A percentile compares a stretch with the other conserved stretches of the same genome.
Evolutionary conservation across 352 stramenopile species (phyloP).

Genomic region (Nothophytophthora sp.): DNA sequence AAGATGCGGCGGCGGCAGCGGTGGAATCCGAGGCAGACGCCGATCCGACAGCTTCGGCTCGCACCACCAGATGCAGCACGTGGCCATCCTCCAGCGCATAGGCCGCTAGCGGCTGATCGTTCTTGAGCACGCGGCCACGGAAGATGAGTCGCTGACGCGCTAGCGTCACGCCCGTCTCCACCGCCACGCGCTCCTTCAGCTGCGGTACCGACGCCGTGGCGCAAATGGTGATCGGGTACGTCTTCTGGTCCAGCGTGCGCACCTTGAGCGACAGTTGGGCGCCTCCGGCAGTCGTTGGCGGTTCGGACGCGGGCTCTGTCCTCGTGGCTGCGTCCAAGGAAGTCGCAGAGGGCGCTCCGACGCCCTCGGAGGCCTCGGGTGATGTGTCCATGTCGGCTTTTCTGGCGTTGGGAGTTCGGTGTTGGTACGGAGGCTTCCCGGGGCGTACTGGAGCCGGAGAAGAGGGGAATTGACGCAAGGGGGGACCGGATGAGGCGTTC

Average conservation of each 20-base stretch:
- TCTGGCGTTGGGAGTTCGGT: too few species aligned
- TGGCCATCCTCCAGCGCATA: slow-evolving; percentile 86
- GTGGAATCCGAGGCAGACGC: neutral
- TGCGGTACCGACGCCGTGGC: slow-evolving; percentile 70
- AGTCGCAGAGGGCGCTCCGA: neutral
- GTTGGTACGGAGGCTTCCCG: too few species aligned
- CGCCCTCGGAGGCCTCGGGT: neutral
- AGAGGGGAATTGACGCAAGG: too few species aligned
- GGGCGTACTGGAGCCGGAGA: too few species aligned
- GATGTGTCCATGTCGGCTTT: slow-evolving; percentile 4
- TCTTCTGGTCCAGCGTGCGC: slow-evolving; percentile 82
- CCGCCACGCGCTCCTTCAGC: slow-evolving; percentile 70
- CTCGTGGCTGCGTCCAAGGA: neutral
- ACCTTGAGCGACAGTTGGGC: slow-evolving; percentile 71
- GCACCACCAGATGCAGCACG: slow-evolving; percentile 77
- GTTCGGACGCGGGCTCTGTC: slow-evolving; percentile 23
- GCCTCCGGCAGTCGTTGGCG: slow-evolving; percentile 7
- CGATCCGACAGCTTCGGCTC: slow-evolving; percentile 36
- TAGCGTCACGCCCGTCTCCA: slow-evolving; percentile 70
- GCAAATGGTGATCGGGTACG: slow-evolving; percentile 68
- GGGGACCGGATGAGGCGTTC: too few species aligned
- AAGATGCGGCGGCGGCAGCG: neutral
- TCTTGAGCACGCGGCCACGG: slow-evolving; percentile 86
- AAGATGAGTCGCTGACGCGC: slow-evolving; percentile 86
- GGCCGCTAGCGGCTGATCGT: slow-evolving; percentile 69